Evolutionary conservation across 2,329 filamentous ascomycete genomes (phyloP), one percentile per base, ranked within the genome.

Genomic region (Mycogone perniciosa): DNA sequence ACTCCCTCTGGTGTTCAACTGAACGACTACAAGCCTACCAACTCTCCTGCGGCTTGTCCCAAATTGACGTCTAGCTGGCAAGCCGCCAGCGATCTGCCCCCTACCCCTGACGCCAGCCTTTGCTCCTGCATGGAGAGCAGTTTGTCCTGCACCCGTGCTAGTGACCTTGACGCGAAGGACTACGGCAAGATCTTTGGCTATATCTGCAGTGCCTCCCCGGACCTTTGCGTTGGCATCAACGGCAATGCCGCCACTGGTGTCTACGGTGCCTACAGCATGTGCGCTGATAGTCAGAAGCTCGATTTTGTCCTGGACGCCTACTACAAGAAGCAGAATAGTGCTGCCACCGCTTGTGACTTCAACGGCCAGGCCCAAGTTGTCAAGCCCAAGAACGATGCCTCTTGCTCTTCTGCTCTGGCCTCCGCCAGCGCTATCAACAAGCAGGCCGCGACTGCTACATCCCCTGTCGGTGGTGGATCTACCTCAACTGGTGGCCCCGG

Each of bases 51-150:
- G 46, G 66, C 77, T 43, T 99, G 93, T 81, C 93, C 93, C 27
- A 73, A 73, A 11, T 70, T 84, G 51, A 73, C 69, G 60, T 58
- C 69, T 35, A 74, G 72, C 63, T 99, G 93, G 92, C 74, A 77
- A 59, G 69, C 66, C 40, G 76, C 79, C 55, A 75, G 77, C 40
- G 74, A 72, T 52, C 88, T 99, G 33, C 93, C 93, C 30, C 92
- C 91, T 7, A 81, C 80, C 8, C 90, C 91, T 56, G 89, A 97
- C 72, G 64, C 80, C 42, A 64, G 81, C 41, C 83, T 95, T 43
- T 99, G 93, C 79, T 69, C 76, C 52, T 99, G 93, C 81, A 96
- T 96, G 88, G 79, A 81, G 67, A 74, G 80, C 57, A 82, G 82
- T 41, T 74, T 95, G 51, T 72, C 74, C 53, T 99, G 93, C 72